Conservation (phyloP, 2,329 filamentous ascomycete species). For the Hypoxylon sp. region DNA sequence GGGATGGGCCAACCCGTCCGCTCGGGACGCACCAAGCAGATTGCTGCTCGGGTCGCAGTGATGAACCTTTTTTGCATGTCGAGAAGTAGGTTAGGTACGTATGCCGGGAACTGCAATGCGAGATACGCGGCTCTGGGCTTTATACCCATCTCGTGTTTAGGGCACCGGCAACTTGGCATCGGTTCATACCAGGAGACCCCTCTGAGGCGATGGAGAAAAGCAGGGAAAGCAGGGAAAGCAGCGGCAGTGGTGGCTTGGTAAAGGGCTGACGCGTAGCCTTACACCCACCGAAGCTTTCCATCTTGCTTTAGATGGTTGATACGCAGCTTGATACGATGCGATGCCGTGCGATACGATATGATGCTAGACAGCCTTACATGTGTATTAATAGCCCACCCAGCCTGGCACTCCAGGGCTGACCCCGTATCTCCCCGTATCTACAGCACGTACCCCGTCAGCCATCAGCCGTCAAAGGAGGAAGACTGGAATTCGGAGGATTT, state of each 20-base stretch:
- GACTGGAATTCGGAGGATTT: conserved; percentile 27
- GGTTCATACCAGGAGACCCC: conserved; percentile 26
- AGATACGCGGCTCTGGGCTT: conserved; percentile 32
- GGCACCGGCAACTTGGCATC: conserved; percentile 15
- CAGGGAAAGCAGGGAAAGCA: too few species aligned
- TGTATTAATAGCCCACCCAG: conserved; percentile 13
- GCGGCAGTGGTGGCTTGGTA: background rate
- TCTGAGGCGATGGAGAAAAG: background rate
- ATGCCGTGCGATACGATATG: conserved; percentile 3
- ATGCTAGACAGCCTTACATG: too few species aligned
- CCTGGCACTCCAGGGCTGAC: conserved; percentile 3
- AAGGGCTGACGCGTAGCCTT: background rate
- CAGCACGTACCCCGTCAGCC: conserved; percentile 6
- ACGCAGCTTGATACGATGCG: conserved; percentile 22
- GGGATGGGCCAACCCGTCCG: too few species aligned
- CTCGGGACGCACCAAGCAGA: conserved; percentile 18
- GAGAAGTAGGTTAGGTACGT: conserved; percentile 2
- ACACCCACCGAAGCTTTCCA: too few species aligned
- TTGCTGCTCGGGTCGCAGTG: conserved; percentile 16
- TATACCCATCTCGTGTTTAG: conserved; percentile 31
- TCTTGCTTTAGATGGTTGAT: too few species aligned
- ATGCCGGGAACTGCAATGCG: conserved; percentile 11
- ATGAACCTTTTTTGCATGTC: conserved; percentile 11
- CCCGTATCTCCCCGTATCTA: background rate
- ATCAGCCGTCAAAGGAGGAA: conserved; percentile 6